phyloP scores from a whole-genome alignment of 2,329 filamentous ascomycete species.

The Aureobasidium musti region DNA sequence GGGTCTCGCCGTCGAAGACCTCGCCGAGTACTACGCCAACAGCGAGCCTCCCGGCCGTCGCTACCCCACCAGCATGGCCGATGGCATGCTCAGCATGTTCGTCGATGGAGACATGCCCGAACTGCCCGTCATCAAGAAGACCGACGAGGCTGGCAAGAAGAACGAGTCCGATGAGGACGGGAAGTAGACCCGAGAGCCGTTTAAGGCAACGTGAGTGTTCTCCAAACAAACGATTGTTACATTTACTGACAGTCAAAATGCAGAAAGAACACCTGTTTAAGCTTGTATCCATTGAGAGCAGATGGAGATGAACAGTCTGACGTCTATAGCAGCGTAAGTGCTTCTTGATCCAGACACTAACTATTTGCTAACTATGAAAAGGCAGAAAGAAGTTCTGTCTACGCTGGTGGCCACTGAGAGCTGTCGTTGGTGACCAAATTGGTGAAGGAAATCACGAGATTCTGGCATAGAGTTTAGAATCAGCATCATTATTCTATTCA shows the following conservation, averaged over 20 bases:
- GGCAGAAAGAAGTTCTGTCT: not conserved
- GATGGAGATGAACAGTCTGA: too few species aligned
- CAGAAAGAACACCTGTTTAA: not conserved
- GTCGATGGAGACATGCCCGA: not conserved
- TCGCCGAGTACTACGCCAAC: not conserved
- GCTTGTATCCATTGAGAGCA: not conserved
- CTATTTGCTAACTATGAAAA: too few species aligned
- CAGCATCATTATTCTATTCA: too few species aligned
- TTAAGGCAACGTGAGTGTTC: not conserved
- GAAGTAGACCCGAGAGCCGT: not conserved
- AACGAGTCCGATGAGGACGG: not conserved
- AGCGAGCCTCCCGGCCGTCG: conserved; percentile 4
- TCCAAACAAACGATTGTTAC: not conserved
- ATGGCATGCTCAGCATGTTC: not conserved
- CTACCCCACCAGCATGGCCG: not conserved
- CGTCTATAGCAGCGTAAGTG: too few species aligned
- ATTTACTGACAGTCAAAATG: not conserved
- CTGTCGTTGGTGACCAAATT: too few species aligned
- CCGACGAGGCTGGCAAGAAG: not conserved
- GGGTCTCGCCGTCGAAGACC: not conserved
- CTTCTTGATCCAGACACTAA: too few species aligned
- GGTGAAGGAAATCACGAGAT: too few species aligned
- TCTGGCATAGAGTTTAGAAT: too few species aligned
- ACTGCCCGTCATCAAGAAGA: not conserved
- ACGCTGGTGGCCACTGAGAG: not conserved